Evolutionary conservation across 202 grass and related monocot genomes (phyloP), one percentile per base, ranked within the genome.

Genomic region (Zizania palustris): DNA sequence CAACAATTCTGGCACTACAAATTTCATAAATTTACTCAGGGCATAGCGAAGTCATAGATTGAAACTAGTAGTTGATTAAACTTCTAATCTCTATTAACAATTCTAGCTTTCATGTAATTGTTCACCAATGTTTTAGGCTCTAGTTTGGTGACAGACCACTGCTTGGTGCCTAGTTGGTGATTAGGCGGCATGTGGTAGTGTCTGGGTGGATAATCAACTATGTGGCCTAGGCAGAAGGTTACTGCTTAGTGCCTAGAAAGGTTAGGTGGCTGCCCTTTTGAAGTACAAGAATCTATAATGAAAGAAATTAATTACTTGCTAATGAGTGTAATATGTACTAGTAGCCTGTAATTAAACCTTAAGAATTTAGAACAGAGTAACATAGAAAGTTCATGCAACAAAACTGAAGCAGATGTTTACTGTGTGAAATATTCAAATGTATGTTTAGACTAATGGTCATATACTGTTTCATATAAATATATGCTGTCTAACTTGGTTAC

Each of bases 401-500:
- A 73, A 35, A 63, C 65, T 65, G 46, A 50, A 54, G 4, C 9
- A 72, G 28, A 42, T 64, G 11, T 36, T 46, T 35, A n/a, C 12
- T 34, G 5, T 45, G 56, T 15, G 13, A 74, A 22, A 45, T 74
- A 42, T 22, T 74, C 66, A 76, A 68, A 38, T 14, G 14, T 2
- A 44, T 85, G 5, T 63, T 19, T 65, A 41, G 46, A 14, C 3
- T 45, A 63, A 36, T 28, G 21, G 35, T 43, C n/a, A 70, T 64
- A 79, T 83, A 58, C 37, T 63, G 15, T 60, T 72, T 41, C 44
- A 15, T 63, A 5, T 60, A n/a, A 38, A 74, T 80, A 75, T 81
- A 21, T 63, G 9, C 51, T 39, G 46, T 66, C 4, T 83, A 83
- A 83, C n/a, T 61, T 56, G 41, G 41, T 73, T 14, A 41, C 20